Base-by-base conservation (phyloP, 1,139 yeast genomes). In the Blastobotrys aristatus region DNA sequence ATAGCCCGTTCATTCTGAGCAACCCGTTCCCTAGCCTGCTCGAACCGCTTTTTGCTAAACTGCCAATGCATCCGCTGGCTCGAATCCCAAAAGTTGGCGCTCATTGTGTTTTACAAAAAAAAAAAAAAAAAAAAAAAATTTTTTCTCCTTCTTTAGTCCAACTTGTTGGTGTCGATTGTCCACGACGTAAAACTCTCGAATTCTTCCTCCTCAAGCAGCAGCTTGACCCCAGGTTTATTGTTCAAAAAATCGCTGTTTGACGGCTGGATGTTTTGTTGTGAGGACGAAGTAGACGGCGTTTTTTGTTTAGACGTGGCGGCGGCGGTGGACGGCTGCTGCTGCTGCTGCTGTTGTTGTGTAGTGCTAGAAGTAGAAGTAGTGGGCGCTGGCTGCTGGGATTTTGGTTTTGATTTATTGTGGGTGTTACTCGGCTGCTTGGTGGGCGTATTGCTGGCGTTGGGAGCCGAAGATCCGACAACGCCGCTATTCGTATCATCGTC, bases 41-140 rank as follows among this genome's bases (percentile, higher is more conserved):
- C 59, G 17, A 82, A 66, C 29, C 72, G 62, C 20, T 74, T 75
- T 43, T 78, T 69, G 1, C 80, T 70, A 57, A 75, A 75, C 52
- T 78, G 82, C 89, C 89, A 83, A 53, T 75, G 69, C 40, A 63
- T 64, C 38, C 84, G 63, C 60, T 83, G 90, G 8, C 84, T 75
- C 1, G 88, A 81, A 4, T 71, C 69, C 88, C 88, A 81, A 61
- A 77, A 83, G 59, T 79, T 78, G 1, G 85, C 87, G 13, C 48
- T 45, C 48, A 37, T 37, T 18, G 18, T 27, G 27, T 13, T 27
- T 21, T 8, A 16, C 8, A 18, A 14, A 14, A 22, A 8, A 11
- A 14, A 37, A 14, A 14, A 33, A n/a, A 11, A 18, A 14, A 14
- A 22, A 8, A 11, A 14, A 37, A 14, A 14, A 33, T 36, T 36